Percentiles rank a stretch among this genome's conserved stretches.
Evolutionary conservation across 208 protist species (phyloP).

Genomic region (Wallacemonas sp.): DNA sequence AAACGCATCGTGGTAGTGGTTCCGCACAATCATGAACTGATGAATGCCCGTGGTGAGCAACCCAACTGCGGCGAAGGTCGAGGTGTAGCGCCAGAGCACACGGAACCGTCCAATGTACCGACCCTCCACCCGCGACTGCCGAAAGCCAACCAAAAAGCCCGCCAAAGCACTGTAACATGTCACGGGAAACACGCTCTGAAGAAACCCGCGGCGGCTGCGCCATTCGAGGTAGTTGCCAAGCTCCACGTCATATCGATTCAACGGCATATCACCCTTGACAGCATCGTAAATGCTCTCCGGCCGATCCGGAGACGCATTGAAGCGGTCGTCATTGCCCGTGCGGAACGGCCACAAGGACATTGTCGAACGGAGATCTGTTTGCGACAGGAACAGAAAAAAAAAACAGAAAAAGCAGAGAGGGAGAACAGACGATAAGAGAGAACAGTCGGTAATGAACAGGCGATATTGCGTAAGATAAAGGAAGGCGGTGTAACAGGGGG

Average conservation of each 20-base stretch:
- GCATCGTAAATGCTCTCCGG: conserved; percentile 73
- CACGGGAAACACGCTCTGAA: conserved; percentile 81
- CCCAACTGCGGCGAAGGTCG: conserved; percentile 70
- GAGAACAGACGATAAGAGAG: not conserved
- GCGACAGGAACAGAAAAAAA: not conserved
- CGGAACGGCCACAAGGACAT: conserved; percentile 88
- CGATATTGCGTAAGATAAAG: too few relatives aligned
- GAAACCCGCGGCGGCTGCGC: conserved; percentile 75
- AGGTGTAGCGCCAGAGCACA: conserved; percentile 82
- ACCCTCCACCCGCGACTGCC: conserved; percentile 68
- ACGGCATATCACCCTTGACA: conserved; percentile 60
- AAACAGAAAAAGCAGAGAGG: not conserved
- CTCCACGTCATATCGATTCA: conserved; percentile 63
- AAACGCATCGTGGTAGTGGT: conserved; percentile 75
- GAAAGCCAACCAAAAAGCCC: conserved; percentile 70
- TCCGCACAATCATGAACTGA: conserved; percentile 75
- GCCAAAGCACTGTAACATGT: conserved; percentile 60
- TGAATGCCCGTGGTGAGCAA: conserved; percentile 74
- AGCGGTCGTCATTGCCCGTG: conserved; percentile 86
- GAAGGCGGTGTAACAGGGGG: too few relatives aligned
- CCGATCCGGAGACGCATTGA: conserved; percentile 35
- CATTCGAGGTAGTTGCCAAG: conserved; percentile 76
- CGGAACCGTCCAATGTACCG: conserved; percentile 79
- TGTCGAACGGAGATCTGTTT: too few relatives aligned
- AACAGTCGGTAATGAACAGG: too few relatives aligned